Evolutionary conservation across 1,284 basidiomycete genomes (phyloP), one percentile per base, ranked within the genome.

Genomic region (Ustilago cynodontis): DNA sequence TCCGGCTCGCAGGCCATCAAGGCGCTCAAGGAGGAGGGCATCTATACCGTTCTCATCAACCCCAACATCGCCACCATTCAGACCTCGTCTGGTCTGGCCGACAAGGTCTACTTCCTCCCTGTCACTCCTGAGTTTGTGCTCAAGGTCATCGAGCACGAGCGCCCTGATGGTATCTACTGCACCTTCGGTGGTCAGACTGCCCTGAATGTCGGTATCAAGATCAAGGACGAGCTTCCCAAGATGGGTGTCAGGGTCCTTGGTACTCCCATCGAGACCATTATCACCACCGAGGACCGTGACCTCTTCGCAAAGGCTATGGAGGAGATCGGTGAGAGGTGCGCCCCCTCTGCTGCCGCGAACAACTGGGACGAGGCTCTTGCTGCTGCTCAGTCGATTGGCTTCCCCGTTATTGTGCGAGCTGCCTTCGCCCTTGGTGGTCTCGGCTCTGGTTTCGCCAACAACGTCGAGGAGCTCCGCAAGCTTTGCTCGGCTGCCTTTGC

Each of bases 51-150:
- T 86, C 92, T 99, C 85, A 92, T 99, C 85, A 99, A 99, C 87
- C 75, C 96, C 51, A 99, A 99, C 88, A 99, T 99, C 83, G 96
- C 96, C n/a, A 99, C 97, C 43, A 99, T 99, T 81, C 96, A 97
- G 61, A 99, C 96, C 1, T 96, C 94, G 60, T 93, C 94, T 83
- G 96, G 96, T 81, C 90, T 99, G 55, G 96, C 96, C 37, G 96
- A 99, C 89, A 98, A 98, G 88, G 96, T 99, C 61, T 99, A 98
- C 89, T 99, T 98, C 90, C 90, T 99, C 5, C 97, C 96, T 54
- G 96, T 99, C 69, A 98, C 94, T 8, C 93, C 95, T 64, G 96
- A 99, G 77, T 99, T 98, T 83, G 95, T 99, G 66, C 92, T 93
- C 86, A 97, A 96, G 88, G 93, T 99, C 87, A 96, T 99, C 90